These are phyloP conservation scores for Mucor irregularis DNA, from an alignment of 371 early-diverging fungal species.

Conservation along the genomic window DNA sequence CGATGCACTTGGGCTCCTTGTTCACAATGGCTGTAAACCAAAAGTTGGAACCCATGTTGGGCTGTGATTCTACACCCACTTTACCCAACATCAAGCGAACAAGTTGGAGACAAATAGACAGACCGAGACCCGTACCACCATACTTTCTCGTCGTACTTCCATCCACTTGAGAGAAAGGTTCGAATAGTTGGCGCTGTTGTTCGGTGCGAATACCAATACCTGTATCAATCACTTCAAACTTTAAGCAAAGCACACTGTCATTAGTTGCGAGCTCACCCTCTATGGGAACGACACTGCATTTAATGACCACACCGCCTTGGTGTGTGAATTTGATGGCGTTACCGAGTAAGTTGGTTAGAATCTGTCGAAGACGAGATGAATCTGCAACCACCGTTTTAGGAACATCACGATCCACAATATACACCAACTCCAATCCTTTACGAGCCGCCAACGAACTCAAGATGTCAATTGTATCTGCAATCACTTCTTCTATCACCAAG, in stretches of 20 bases:
- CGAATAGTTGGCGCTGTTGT: conserved; percentile 54
- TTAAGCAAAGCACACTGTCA: conserved; percentile 27
- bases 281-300: conserved; percentile 30
- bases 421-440: conserved; percentile 54
- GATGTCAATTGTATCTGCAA: conserved; percentile 55
- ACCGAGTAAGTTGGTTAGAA: conserved; percentile 51
- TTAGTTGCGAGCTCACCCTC: conserved; percentile 6
- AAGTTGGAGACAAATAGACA: conserved; percentile 59
- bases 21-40: conserved; percentile 51
- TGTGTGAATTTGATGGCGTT: conserved; percentile 73
- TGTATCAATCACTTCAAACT: conserved; percentile 60
- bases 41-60: conserved; percentile 59
- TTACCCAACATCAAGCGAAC: conserved; percentile 61
- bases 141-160: conserved; percentile 59
- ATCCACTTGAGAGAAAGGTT: conserved; percentile 66
- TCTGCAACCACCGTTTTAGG: conserved; percentile 45
- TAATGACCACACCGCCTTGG: conserved; percentile 56
- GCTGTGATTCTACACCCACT: conserved; percentile 52
- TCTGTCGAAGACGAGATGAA: conserved; percentile 47
- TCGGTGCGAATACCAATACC: conserved; percentile 65
- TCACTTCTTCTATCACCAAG: conserved; percentile 54
- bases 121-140: conserved; percentile 68
- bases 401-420: conserved; percentile 48
- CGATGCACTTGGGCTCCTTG: conserved; percentile 20
- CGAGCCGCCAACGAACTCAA: conserved; percentile 52